Evolutionary conservation across 208 protist species (phyloP), one percentile per base, ranked within the genome.

Genomic region (Leishmania turanica): DNA sequence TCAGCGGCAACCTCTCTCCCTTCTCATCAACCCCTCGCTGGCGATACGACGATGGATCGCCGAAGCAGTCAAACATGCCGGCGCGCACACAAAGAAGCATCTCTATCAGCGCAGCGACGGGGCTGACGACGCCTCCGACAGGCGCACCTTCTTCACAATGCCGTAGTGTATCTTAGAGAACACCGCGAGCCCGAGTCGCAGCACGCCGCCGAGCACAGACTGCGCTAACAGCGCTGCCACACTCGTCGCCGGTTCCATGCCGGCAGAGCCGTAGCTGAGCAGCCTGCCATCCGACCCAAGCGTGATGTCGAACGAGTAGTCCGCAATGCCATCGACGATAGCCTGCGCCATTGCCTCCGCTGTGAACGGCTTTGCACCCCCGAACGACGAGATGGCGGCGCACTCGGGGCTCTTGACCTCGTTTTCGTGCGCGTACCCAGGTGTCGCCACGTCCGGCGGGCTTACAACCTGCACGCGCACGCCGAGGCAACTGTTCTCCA

Each of bases 381-480:
- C 92, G 80, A 95, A 94, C 53, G 88, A 81, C 8, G 91, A 96
- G 75, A 97, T 94, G 53, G 90, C 89, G 31, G 68, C 80, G 80
- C 94, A 97, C 87, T 97, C 92, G 3, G 91, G 89, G 73, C 91
- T 94, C 87, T 98, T 98, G 34, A 90, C 83, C 62, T 89, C 75
- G 80, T 96, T 97, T 83, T 98, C 95, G 74, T 84, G 84, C 69
- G 81, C 90, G 42, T 91, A 96, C 27, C 95, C 95, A 6, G 94
- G 93, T 40, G 95, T 98, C 66, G 91, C 91, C 65, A 96, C 92
- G 81, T 98, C 92, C 0, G 95, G 93, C 49, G 96, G 95, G 72
- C 93, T 93, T 40, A 94, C 83, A 7, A 98, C 91, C 86, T 96
- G 93, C 62, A 93, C 92, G 1, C 93, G 90, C 77, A 98, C 92